Evolutionary conservation across 169 alveolate genomes (phyloP), one percentile per base, ranked within the genome.

Genomic region (Plasmodium coatneyi): DNA sequence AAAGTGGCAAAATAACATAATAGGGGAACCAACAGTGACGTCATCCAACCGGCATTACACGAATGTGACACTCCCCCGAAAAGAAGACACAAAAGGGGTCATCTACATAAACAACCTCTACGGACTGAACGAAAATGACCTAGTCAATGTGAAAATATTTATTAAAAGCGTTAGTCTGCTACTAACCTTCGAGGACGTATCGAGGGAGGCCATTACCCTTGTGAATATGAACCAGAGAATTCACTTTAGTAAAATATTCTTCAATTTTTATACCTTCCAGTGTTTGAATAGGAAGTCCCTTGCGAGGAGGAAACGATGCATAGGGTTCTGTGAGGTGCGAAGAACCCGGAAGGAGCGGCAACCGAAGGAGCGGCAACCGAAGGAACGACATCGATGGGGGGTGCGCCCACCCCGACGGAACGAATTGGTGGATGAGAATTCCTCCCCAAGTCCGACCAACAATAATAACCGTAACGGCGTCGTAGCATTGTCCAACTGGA

Each of bases 201-300:
- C 92, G 9, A 10, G 28, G 2, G 41, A 86, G 56, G 16, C 54
- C 2, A 70, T 10, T 12, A 10, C 39, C 2, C 54, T 43, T 2
- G 79, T 74, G 28, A 54, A 74, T 16, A 52, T 86, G 28, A 25
- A 46, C 5, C 93, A 86, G 30, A 74, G 36, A 36, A 49, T 86
- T 16, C 28, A 86, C 41, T 30, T 86, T 30, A 86, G 79, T 30
- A 86, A 76, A n/a, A 86, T 86, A 7, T 70, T 39, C 34, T 43
- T 86, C 41, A 86, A 86, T 19, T 32, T 86, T 2, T 76, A 76
- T 60, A 86, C 93, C 25, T 86, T 86, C 43, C 93, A 86, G 22
- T 86, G 80, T 54, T 39, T 86, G n/a, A 76, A 72, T n/a, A 76
- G 80, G 25, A 74, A 56, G 9, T 34, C 52, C 2, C 30, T 86